These are phyloP conservation scores for Chaetothyriales sp. DNA, from an alignment of 2,329 filamentous ascomycete genomes.

Conservation along the genomic window DNA sequence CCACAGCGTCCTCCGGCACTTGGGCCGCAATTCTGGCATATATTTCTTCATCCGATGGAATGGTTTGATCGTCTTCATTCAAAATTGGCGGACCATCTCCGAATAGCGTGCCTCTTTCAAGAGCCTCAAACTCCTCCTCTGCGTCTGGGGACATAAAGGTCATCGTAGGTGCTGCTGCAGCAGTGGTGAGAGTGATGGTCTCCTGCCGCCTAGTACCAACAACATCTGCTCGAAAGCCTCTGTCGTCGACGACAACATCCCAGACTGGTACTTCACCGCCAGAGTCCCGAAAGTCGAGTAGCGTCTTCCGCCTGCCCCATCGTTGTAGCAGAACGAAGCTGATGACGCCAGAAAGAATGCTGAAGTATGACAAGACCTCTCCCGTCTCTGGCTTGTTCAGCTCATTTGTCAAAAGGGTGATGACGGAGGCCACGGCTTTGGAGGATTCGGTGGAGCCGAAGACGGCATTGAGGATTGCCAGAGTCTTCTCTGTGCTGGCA, in stretches of 20 bases:
- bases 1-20: conserved; percentile 27
- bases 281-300: conserved; percentile 25
- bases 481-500: conserved; percentile 28
- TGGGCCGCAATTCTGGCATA: conserved; percentile 34
- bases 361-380: conserved; percentile 29
- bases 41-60: conserved; percentile 31
- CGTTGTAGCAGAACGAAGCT: conserved; percentile 33
- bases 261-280: conserved; percentile 28
- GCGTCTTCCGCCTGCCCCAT: conserved; percentile 31
- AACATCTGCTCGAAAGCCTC: conserved; percentile 31
- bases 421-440: conserved; percentile 33
- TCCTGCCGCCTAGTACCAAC: conserved; percentile 23
- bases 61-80: conserved; percentile 19
- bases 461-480: conserved; percentile 32
- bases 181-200: conserved; percentile 20
- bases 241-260: conserved; percentile 35
- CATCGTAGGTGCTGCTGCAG: conserved; percentile 38
- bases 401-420: conserved; percentile 32
- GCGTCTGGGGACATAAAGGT: conserved; percentile 27
- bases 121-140: conserved; percentile 26
- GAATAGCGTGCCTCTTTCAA: conserved; percentile 23
- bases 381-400: conserved; percentile 25
- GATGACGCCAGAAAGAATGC: conserved; percentile 29
- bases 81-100: conserved; percentile 8
- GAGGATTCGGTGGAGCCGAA: conserved; percentile 35